Base-by-base conservation (phyloP, 208 protist species). In the Crithidia bombi region DNA sequence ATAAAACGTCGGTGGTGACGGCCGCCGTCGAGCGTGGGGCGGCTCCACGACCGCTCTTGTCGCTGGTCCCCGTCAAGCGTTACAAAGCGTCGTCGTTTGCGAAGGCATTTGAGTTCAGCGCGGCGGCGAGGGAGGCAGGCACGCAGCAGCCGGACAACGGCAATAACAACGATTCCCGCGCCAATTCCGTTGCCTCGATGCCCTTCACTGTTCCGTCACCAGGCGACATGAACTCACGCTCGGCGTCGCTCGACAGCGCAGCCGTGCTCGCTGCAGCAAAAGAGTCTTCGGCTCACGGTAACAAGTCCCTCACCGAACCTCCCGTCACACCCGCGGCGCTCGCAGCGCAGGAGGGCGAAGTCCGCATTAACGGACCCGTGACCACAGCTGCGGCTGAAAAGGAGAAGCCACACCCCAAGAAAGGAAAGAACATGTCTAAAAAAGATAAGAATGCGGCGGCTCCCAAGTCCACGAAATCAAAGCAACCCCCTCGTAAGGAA, bases 71-170 rank as follows among this genome's bases (percentile, higher is more conserved):
- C 0, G 57, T 56, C 3, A 71, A 78, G 59, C 57, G 49, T 5
- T 21, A 49, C 33, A 66, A 67, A 23, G 46, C 38, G 3, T 32
- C 62, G 28, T 71, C 64, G 12, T 78, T 64, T 23, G 49, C 26
- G 5, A 56, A 78, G 33, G 73, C 65, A 23, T 72, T 78, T 50
- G 49, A 36, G 30, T 78, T 62, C 59, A 26, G 47, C 33, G 57
- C 57, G 6, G 28, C 3, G 23, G 33, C n/a, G n/a, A n/a, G 15
- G 23, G 21, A 30, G 17, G 10, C 11, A 5, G 39, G 17, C n/a
- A 14, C 33, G 33, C 39, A 50, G 26, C 28, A 1, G 25, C 17
- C 25, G 14, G 21, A 11, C 23, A 10, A 6, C 33, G 19, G 26
- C 38, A 21, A 33, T 25, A 28, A 57, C 3, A 49, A 15, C 15